phyloP scores from a whole-genome alignment of 2,329 filamentous ascomycete genomes.

The Aureobasidium leucospermi region DNA sequence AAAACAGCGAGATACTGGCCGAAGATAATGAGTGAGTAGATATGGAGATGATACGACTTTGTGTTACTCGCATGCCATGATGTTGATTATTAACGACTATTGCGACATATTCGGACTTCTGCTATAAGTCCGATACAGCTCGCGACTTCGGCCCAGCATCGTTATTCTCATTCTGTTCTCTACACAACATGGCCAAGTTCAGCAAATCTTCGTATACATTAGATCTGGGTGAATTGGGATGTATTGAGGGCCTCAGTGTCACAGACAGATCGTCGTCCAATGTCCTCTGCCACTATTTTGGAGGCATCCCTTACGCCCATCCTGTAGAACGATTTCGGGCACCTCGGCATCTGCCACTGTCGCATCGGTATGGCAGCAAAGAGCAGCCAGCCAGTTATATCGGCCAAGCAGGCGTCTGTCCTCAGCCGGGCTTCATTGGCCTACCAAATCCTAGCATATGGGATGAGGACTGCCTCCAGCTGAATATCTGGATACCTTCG shows the following conservation, averaged over 20 bases:
- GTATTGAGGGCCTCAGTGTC: constrained; percentile 44
- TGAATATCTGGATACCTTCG: constrained; percentile 48
- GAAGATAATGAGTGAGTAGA: too few relatives aligned
- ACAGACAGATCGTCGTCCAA: constrained; percentile 22
- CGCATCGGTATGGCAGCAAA: constrained; percentile 45
- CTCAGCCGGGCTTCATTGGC: constrained; percentile 37
- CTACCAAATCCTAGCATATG: constrained; percentile 23
- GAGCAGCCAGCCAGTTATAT: constrained; percentile 41
- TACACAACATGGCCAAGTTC: constrained; percentile 11
- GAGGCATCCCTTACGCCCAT: constrained; percentile 49
- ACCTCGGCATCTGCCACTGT: constrained; percentile 40
- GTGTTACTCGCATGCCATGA: too few relatives aligned
- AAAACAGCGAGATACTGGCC: background rate
- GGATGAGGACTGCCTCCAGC: constrained; percentile 50
- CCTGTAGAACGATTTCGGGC: constrained; percentile 45
- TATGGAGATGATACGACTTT: too few relatives aligned
- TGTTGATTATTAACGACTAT: too few relatives aligned
- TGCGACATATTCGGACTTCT: too few relatives aligned
- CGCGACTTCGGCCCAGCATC: too few relatives aligned
- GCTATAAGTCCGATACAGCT: too few relatives aligned
- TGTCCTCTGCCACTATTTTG: constrained; percentile 44
- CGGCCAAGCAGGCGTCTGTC: constrained; percentile 39
- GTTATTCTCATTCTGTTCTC: background rate
- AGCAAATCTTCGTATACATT: constrained; percentile 24
- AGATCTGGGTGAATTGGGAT: constrained; percentile 39